A percentile compares a stretch with the other conserved stretches of the same genome.
Conservation (phyloP, 768 basidiomycete genomes). For the Sutorius australiensis region DNA sequence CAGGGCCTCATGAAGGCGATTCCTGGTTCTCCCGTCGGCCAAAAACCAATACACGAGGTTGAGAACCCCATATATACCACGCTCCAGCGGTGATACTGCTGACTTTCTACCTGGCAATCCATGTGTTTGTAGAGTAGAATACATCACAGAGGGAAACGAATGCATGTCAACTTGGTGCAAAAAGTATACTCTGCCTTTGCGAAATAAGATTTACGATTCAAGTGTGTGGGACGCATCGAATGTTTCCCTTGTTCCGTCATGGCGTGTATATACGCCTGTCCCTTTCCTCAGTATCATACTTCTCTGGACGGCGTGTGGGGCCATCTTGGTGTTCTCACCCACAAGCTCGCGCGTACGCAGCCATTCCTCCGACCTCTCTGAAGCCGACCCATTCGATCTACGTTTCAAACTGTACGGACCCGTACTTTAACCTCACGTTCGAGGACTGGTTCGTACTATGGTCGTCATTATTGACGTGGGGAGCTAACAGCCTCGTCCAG, state of each 20-base stretch:
- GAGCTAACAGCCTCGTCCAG: conserved; percentile 36
- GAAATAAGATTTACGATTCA: background rate
- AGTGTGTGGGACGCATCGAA: conserved; percentile 10
- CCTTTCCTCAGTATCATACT: background rate
- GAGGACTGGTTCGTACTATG: conserved; percentile 74
- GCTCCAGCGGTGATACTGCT: conserved; percentile 67
- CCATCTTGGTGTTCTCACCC: background rate
- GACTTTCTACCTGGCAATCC: background rate
- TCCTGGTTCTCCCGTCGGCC: conserved; percentile 80
- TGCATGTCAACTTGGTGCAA: background rate
- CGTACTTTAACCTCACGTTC: conserved; percentile 85
- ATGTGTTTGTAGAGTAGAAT: conserved; percentile 23
- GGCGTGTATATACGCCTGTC: conserved; percentile 28
- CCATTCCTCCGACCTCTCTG: conserved; percentile 16
- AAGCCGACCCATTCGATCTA: conserved; percentile 53
- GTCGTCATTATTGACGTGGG: conserved; percentile 25
- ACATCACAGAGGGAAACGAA: background rate
- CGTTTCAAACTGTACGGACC: conserved; percentile 73
- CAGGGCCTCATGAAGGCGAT: conserved; percentile 91
- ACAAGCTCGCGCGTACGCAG: conserved; percentile 12
- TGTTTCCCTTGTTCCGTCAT: conserved; percentile 28
- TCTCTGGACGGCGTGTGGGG: background rate
- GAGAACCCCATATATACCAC: conserved; percentile 77
- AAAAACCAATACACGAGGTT: conserved; percentile 85
- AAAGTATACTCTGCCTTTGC: background rate